A percentile compares a stretch with the other conserved stretches of the same genome.
phyloP scores from a whole-genome alignment of 2,329 filamentous ascomycete genomes.

The Geosmithia putterillii region DNA sequence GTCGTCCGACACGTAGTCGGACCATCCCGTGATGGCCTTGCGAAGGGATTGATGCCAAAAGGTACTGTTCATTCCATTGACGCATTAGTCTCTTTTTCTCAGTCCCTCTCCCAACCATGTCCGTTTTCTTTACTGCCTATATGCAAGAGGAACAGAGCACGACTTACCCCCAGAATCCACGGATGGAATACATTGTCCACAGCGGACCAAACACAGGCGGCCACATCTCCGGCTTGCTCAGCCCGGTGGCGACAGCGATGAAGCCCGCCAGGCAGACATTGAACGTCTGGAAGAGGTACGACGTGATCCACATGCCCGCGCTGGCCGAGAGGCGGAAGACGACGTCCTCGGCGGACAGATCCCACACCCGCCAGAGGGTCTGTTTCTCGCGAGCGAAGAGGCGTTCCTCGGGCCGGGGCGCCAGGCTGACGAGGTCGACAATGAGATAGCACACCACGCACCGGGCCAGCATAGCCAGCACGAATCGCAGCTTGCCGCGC shows the following conservation, averaged over 20 bases:
- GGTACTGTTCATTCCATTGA: background rate
- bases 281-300: background rate
- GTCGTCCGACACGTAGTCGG: conserved; percentile 3
- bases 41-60: conserved; percentile 6
- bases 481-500: background rate
- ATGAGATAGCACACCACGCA: background rate
- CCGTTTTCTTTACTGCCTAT: too few species aligned
- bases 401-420: conserved; percentile 2
- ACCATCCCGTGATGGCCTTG: conserved; percentile 1
- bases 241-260: background rate
- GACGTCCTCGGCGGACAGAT: conserved; percentile 3
- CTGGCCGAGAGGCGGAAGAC: conserved; percentile 1
- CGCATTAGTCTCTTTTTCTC: background rate
- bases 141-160: background rate
- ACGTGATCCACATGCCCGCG: background rate
- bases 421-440: conserved; percentile 1
- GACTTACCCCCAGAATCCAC: conserved; percentile 5
- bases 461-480: background rate
- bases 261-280: background rate
- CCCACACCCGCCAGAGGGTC: conserved; percentile 2
- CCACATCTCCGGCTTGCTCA: conserved; percentile 3
- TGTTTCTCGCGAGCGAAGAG: conserved; percentile 1
- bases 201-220: conserved; percentile 1
- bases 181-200: conserved; percentile 2
- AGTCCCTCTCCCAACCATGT: background rate